Evolutionary conservation across 176 grass and related monocot genomes (phyloP).

Genomic region (Oryza glaberrima): DNA sequence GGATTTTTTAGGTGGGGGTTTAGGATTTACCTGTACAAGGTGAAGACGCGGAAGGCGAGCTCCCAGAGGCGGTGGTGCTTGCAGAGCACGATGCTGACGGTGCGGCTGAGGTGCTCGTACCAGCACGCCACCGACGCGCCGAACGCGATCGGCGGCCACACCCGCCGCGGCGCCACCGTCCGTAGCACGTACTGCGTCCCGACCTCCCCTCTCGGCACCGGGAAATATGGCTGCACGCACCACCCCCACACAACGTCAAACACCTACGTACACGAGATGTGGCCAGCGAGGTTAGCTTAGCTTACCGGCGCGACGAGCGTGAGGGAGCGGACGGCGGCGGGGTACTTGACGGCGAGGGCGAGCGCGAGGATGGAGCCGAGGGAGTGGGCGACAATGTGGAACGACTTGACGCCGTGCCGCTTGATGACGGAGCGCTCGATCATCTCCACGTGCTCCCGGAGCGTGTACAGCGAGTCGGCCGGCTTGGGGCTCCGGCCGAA

Average conservation of each 20-base stretch:
- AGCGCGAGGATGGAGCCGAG: conserved; percentile 72
- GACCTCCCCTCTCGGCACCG: conserved; percentile 66
- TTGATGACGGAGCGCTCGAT: conserved; percentile 74
- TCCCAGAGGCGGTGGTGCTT: conserved; percentile 95
- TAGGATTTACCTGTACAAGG: conserved; percentile 71
- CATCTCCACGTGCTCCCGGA: conserved; percentile 69
- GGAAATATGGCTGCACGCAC: conserved; percentile 74
- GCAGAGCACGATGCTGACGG: conserved; percentile 84
- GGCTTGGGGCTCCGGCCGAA: conserved; percentile 82
- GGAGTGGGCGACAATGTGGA: conserved; percentile 80
- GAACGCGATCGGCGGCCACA: conserved; percentile 86
- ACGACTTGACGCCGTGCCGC: conserved; percentile 50
- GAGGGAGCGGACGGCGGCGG: conserved; percentile 56
- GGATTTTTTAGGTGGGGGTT: neutral
- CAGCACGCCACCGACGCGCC: conserved; percentile 87
- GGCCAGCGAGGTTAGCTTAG: neutral
- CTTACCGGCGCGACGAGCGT: conserved; percentile 67
- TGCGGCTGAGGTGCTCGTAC: conserved; percentile 95
- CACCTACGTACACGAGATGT: neutral
- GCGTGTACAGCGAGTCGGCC: conserved; percentile 73
- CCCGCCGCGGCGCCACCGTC: conserved; percentile 81
- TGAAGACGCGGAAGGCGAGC: conserved; percentile 75
- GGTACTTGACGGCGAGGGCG: conserved; percentile 70
- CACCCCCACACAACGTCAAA: neutral
- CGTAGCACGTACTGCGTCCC: conserved; percentile 82